phyloP scores from a whole-genome alignment of 352 stramenopile species.

The Pythium plurisporium region DNA sequence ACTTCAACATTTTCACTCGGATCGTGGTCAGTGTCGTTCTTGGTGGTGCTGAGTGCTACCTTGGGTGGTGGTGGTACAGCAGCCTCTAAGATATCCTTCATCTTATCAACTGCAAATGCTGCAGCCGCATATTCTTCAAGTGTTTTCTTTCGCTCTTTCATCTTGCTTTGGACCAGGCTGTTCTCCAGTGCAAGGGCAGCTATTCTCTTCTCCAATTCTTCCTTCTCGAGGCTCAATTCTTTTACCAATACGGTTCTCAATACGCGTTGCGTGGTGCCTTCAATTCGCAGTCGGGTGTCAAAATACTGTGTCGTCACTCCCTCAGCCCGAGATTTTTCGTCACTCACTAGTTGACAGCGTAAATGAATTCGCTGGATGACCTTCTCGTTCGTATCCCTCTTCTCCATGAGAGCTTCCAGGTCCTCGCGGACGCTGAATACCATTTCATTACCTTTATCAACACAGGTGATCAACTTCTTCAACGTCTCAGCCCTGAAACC shows the following conservation, averaged over 20 bases:
- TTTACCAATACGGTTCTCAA: slow-evolving; percentile 37
- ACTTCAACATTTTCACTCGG: slow-evolving; percentile 1
- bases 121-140: slow-evolving; percentile 34
- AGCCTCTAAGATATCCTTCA: slow-evolving; percentile 20
- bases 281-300: slow-evolving; percentile 50
- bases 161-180: slow-evolving; percentile 7
- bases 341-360: slow-evolving; percentile 28
- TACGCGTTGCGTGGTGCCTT: slow-evolving; percentile 50
- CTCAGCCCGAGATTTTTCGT: slow-evolving; percentile 32
- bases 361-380: slow-evolving; percentile 27
- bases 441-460: slow-evolving; percentile 51
- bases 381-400: slow-evolving; percentile 25
- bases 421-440: slow-evolving; percentile 56
- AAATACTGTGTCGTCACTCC: slow-evolving; percentile 46
- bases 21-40: background rate
- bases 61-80: slow-evolving; percentile 13
- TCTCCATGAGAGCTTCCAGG: slow-evolving; percentile 42
- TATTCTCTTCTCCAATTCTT: slow-evolving; percentile 26
- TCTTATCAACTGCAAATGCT: slow-evolving; percentile 42
- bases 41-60: background rate
- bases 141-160: slow-evolving; percentile 16
- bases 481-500: slow-evolving; percentile 46
- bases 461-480: slow-evolving; percentile 28
- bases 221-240: slow-evolving; percentile 37
- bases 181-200: background rate